Conservation (phyloP, 257 asterid species). For the Solanum pimpinellifolium region DNA sequence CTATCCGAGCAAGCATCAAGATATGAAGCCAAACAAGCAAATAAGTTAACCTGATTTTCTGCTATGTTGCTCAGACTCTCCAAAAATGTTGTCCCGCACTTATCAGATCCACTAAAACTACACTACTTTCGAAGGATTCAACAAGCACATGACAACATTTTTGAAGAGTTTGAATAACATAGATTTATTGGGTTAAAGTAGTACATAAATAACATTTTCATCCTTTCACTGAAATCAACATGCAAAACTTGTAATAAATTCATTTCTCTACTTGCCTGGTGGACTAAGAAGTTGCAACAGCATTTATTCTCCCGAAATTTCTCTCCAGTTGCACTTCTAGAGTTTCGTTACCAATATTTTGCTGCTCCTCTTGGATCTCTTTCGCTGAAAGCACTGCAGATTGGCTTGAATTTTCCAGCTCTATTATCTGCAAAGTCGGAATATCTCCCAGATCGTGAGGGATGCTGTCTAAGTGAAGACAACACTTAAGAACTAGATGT, state of each 20-base stretch:
- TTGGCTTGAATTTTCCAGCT: conserved; percentile 1
- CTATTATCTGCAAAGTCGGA: conserved; percentile 9
- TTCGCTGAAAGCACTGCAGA: background rate
- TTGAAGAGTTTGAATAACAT: background rate
- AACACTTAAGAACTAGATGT: conserved; percentile 8
- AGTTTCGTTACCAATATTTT: conserved; percentile 3
- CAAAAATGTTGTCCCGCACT: background rate
- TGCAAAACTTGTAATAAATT: background rate
- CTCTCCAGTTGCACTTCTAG: conserved; percentile 1
- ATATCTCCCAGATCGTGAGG: conserved; percentile 13
- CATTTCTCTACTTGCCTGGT: background rate
- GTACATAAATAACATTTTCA: background rate
- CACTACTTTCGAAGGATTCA: background rate
- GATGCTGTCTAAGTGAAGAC: conserved; percentile 1
- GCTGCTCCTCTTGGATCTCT: conserved; percentile 16
- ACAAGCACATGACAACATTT: background rate
- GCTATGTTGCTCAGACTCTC: background rate
- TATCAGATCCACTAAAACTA: background rate
- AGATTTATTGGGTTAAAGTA: background rate
- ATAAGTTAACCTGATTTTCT: background rate
- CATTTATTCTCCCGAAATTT: background rate
- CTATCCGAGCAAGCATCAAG: background rate
- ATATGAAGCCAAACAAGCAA: background rate
- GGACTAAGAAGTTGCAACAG: background rate
- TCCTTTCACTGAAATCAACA: background rate